These are phyloP conservation scores for Cladosporium sp. DNA, from an alignment of 2,329 filamentous ascomycete species.

Conservation along the genomic window DNA sequence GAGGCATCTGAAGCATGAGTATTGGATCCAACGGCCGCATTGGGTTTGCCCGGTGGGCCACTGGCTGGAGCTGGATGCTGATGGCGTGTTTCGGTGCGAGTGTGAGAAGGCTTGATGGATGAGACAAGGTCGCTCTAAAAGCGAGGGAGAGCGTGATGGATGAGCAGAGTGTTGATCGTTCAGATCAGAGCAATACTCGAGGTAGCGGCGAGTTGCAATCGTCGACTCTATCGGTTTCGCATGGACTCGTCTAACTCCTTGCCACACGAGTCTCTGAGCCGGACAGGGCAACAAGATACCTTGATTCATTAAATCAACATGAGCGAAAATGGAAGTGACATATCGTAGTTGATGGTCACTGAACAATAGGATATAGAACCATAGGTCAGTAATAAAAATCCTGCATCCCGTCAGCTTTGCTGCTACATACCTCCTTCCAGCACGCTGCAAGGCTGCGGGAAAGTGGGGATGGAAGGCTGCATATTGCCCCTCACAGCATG, in stretches of 20 bases:
- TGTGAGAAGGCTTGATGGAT: not conserved
- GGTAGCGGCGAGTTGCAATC: too few relatives aligned
- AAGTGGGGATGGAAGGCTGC: not conserved
- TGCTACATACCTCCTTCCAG: not conserved
- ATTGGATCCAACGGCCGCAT: not conserved
- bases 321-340: too few relatives aligned
- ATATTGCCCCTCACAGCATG: conserved; percentile 4
- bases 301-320: too few relatives aligned
- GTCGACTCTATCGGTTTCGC: too few relatives aligned
- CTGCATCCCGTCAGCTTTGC: not conserved
- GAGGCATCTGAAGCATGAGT: not conserved
- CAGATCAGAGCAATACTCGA: too few relatives aligned
- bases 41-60: not conserved
- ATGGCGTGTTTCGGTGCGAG: not conserved
- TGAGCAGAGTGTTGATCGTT: too few relatives aligned
- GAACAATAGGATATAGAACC: not conserved
- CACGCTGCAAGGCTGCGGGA: not conserved
- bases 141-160: not conserved
- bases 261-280: too few relatives aligned
- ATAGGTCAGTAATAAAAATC: not conserved
- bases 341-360: too few relatives aligned
- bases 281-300: too few relatives aligned
- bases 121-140: not conserved
- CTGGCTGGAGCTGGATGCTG: not conserved
- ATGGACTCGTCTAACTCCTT: too few relatives aligned